phyloP scores from a whole-genome alignment of 2,329 filamentous ascomycete genomes.

The Fusarium cyanostomum region DNA sequence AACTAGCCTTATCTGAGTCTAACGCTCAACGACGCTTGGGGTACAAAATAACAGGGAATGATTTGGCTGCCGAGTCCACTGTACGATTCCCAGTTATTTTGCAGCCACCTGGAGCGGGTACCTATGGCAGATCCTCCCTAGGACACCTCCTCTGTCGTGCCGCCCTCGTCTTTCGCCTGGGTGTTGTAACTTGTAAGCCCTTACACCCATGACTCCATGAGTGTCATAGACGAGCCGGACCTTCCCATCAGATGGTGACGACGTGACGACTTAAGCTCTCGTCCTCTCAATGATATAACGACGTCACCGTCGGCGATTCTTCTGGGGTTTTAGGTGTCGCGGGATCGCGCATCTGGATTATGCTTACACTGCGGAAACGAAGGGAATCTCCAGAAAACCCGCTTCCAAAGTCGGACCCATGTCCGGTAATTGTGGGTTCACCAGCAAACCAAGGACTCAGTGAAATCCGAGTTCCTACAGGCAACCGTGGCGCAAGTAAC shows the following conservation, averaged over 20 bases:
- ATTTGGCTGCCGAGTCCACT: no score
- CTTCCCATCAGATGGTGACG: conserved; percentile 5
- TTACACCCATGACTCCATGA: neutral
- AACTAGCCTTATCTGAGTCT: no score
- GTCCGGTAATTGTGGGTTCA: conserved; percentile 4
- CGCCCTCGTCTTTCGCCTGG: no score
- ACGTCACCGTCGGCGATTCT: conserved; percentile 9
- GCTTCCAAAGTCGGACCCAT: neutral
- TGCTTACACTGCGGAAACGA: conserved; percentile 4
- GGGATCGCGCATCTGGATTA: neutral
- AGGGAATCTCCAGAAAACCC: neutral
- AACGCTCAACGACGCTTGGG: no score
- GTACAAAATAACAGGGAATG: no score
- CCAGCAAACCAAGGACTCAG: neutral
- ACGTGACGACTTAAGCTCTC: conserved; percentile 2
- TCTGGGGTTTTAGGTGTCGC: neutral
- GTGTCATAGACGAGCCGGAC: conserved; percentile 11
- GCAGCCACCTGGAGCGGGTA: no score
- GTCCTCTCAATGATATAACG: neutral
- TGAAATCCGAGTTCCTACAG: neutral
- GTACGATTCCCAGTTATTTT: no score
- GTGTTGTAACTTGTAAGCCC: no score
- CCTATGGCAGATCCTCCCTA: no score
- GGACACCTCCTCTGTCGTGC: no score
- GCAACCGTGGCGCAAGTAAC: neutral